Evolutionary conservation across 2,329 filamentous ascomycete species (phyloP), one percentile per base, ranked within the genome.

Genomic region (Ilyonectria mors-panacis): DNA sequence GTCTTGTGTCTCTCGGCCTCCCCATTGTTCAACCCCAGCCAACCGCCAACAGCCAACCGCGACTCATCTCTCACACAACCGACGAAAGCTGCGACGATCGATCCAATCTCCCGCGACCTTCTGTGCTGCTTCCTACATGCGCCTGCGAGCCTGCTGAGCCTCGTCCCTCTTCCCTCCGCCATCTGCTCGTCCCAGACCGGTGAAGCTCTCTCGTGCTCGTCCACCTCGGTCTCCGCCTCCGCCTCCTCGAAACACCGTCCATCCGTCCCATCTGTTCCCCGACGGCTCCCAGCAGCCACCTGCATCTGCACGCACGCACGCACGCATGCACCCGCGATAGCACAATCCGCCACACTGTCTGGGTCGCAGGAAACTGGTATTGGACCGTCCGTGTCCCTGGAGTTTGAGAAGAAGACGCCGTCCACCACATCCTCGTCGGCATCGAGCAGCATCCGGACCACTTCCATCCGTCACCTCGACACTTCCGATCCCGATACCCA

Each of bases 271-370:
- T 48, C 42, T 66, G 59, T 53, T 26, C 61, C 55, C 57, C 65
- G 50, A 60, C 64, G 50, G 39, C 39, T 55, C 62, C 21, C 37
- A 48, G 33, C 42, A 30, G 45, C 26, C 53, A 47, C 53, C 8
- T 8, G 17, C 30, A 33, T 33, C 26, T 26, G 63, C 45, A 28
- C 57, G 35, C 50, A 50, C 55, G 28, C 67, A 42, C 54, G 66
- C 63, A 68, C 57, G 65, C 67, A 63, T 66, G 63, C 59, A 63
- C 61, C 54, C 66, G 61, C 69, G 54, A 60, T 61, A 65, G 70
- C 62, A 66, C 70, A 63, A 80, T 74, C 77, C 80, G 80, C 76
- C 80, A 78, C 75, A 76, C 79, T 82, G 80, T 82, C 80, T 77
- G 76, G 65, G 68, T 69, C 75, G 73, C 76, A 77, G 71, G 74